Evolutionary conservation across 768 basidiomycete genomes (phyloP), one percentile per base, ranked within the genome.

Genomic region (Pholiota molesta): DNA sequence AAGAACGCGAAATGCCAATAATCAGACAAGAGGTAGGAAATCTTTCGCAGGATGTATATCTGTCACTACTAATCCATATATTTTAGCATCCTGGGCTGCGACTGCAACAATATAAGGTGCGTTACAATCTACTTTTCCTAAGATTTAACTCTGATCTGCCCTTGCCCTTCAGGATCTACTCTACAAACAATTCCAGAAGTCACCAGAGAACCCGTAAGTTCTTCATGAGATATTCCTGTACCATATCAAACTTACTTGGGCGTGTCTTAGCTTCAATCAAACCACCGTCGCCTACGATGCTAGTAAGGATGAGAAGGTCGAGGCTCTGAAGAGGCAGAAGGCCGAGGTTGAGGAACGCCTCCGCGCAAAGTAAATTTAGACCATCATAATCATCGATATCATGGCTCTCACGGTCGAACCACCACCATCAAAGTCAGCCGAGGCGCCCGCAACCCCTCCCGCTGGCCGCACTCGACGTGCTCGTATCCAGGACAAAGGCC

Each of bases 161-260:
- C 37, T 59, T 35, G 29, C n/a, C 57, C 8, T 57, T 65, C 71
- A 94, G 86, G 95, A 98, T 62, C 76, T 95, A 53, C 77, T 97
- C 52, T 90, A 86, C 85, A 97, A 97, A 77, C 88, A 94, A 74
- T 98, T 98, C 87, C 93, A 97, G 75, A 98, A 97, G 75, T 89
- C 92, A 1, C 93, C 95, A 0, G 95, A 97, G 64, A 97, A 97
- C 75, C 92, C 95, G 95, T 96, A 77, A 71, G 90, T 74, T 7
- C 39, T 53, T 58, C 49, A 49, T 47, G 26, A 56, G 13, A 37
- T 57, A 19, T 33, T 14, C 13, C 19, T 5, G 42, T 21, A 31
- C 2, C 5, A 31, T 29, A 33, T 23, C 31, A 13, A 17, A 40
- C 28, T 28, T 14, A n/a, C n/a, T 39, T 62, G 26, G 49, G 7